phyloP scores from a whole-genome alignment of 2,329 filamentous ascomycete genomes.

The Orbilia brochopaga region DNA sequence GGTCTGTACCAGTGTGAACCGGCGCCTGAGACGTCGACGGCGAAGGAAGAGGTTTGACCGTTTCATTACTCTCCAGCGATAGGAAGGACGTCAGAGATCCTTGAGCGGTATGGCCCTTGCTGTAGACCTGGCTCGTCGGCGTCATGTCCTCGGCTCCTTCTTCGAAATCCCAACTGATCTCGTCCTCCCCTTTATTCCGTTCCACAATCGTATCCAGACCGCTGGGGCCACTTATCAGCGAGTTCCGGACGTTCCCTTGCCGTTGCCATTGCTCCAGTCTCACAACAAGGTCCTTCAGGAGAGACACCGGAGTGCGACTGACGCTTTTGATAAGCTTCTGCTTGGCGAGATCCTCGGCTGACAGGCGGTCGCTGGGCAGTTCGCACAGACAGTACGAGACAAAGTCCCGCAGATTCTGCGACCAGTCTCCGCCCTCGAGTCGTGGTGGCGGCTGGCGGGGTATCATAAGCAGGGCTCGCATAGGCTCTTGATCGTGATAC shows the following conservation, averaged over 20 bases:
- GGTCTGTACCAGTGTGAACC: slow-evolving; percentile 35
- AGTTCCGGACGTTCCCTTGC: slow-evolving; percentile 53
- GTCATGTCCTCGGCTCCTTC: slow-evolving; percentile 19
- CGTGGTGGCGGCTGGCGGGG: slow-evolving; percentile 67
- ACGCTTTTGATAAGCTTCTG: slow-evolving; percentile 53
- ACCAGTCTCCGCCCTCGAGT: slow-evolving; percentile 74
- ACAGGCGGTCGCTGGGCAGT: slow-evolving; percentile 71
- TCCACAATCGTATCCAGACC: slow-evolving; percentile 28
- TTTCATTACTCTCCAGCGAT: slow-evolving; percentile 40
- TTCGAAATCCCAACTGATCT: slow-evolving; percentile 50
- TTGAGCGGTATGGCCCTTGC: slow-evolving; percentile 25
- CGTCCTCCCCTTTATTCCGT: slow-evolving; percentile 24
- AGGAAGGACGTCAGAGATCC: slow-evolving; percentile 38
- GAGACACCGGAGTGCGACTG: slow-evolving; percentile 50
- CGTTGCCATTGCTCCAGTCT: slow-evolving; percentile 54
- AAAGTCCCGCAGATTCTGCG: slow-evolving; percentile 70
- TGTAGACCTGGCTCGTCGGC: slow-evolving; percentile 12
- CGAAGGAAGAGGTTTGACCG: slow-evolving; percentile 24
- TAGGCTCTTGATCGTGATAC: slow-evolving; percentile 61
- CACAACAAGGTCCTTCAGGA: slow-evolving; percentile 54
- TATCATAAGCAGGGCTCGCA: slow-evolving; percentile 64
- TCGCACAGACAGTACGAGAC: slow-evolving; percentile 76
- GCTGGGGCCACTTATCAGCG: slow-evolving; percentile 49
- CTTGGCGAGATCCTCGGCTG: slow-evolving; percentile 56
- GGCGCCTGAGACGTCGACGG: slow-evolving; percentile 14